Conservation (phyloP, 2,329 filamentous ascomycete genomes). For the Periconia sp. region DNA sequence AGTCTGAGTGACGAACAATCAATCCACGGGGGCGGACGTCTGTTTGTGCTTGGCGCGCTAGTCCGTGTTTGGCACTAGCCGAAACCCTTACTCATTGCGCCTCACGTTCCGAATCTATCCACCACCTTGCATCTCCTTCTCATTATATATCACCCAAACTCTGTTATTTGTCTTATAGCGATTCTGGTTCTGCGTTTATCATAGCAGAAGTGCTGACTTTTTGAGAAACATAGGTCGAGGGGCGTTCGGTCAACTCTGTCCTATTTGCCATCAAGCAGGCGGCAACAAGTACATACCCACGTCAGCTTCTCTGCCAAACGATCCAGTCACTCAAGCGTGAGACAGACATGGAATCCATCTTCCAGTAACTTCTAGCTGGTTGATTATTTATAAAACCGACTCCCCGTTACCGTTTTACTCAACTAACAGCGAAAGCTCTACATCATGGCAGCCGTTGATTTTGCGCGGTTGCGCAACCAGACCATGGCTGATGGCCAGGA, state of each 20-base stretch:
- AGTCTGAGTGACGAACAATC: slow-evolving; percentile 15
- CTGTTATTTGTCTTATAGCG: slow-evolving; percentile 6
- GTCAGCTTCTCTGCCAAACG: slow-evolving; percentile 5
- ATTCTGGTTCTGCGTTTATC: slow-evolving; percentile 5
- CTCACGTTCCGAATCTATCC: neutral
- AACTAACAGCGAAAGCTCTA: neutral
- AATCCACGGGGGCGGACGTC: slow-evolving; percentile 9
- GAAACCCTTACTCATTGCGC: slow-evolving; percentile 8
- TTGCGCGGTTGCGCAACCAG: slow-evolving; percentile 74
- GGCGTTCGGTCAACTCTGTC: slow-evolving; percentile 17
- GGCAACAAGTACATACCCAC: slow-evolving; percentile 2
- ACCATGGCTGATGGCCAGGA: slow-evolving; percentile 90
- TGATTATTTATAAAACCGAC: neutral
- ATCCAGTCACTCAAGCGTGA: neutral
- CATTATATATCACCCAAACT: neutral
- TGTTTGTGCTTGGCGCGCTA: slow-evolving; percentile 16
- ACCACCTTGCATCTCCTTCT: neutral
- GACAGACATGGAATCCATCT: neutral
- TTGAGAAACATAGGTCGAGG: slow-evolving; percentile 17
- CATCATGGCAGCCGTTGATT: slow-evolving; percentile 50
- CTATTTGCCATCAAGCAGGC: slow-evolving; percentile 28
- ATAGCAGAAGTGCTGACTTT: slow-evolving; percentile 34
- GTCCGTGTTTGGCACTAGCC: slow-evolving; percentile 7
- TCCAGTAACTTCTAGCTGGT: neutral
- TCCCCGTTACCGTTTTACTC: neutral